These are phyloP conservation scores for Acanthamoeba sp. DNA, from an alignment of 208 protist genomes.

Conservation along the genomic window DNA sequence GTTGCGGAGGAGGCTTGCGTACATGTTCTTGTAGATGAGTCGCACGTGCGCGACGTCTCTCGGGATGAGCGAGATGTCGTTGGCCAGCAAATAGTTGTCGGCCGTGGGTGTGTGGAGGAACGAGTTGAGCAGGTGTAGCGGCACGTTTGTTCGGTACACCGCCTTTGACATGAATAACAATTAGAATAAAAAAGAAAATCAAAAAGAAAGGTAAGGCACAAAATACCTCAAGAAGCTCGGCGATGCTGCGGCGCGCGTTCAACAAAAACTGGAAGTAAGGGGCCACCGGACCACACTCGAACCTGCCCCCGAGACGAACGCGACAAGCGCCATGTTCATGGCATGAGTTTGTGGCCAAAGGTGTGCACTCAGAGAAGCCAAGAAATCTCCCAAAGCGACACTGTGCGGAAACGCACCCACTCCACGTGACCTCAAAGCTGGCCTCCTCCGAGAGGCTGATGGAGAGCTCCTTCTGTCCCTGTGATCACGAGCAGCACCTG, in stretches of 20 bases:
- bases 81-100: slow-evolving; percentile 21
- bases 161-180: not conserved
- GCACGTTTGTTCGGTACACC: slow-evolving; percentile 8
- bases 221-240: slow-evolving; percentile 58
- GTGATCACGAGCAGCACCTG: too few species aligned
- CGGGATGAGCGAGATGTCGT: slow-evolving; percentile 61
- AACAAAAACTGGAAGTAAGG: slow-evolving; percentile 30
- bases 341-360: too few species aligned
- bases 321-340: too few species aligned
- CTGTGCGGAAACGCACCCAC: slow-evolving; percentile 34
- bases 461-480: slow-evolving; percentile 1
- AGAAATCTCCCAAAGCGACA: too few species aligned
- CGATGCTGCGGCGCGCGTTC: slow-evolving; percentile 24
- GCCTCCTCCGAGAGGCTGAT: slow-evolving; percentile 35
- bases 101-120: slow-evolving; percentile 8
- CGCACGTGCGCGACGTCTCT: slow-evolving; percentile 45
- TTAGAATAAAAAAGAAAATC: not conserved
- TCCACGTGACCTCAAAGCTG: not conserved
- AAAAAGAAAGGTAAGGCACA: not conserved
- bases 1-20: too few species aligned
- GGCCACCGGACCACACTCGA: slow-evolving; percentile 11
- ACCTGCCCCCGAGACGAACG: not conserved
- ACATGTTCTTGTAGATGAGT: slow-evolving; percentile 69
- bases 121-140: slow-evolving; percentile 39
- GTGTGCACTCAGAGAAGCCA: too few species aligned